Base-by-base conservation (phyloP, 306 rosid genomes). In the Mimosa bimucronata region DNA sequence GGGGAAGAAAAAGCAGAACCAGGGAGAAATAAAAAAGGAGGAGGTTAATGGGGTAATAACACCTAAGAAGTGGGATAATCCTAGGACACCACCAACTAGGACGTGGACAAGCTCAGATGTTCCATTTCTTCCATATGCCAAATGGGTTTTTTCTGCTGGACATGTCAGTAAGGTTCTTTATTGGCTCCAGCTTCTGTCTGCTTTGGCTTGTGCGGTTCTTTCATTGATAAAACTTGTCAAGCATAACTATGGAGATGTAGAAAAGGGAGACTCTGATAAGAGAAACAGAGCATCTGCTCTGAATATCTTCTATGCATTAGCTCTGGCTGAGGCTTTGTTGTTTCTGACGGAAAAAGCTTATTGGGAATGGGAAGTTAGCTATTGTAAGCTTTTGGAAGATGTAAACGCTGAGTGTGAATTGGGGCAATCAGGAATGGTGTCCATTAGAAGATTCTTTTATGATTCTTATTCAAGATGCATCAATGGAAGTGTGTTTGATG, bases 181-280 rank as follows among this genome's bases (percentile, higher is more conserved):
- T 86, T 96, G 99, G 98, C 98, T 93, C 64, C 99, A 93, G 84
- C 89, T 96, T 41, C 75, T 96, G 19, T 96, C 99, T 72, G 99
- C 99, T 34, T 83, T 82, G 34, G 93, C 94, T 75, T 91, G 99
- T 31, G 90, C 91, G 13, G 91, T 78, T 74, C 97, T 96, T 50
- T 96, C 99, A 1, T 76, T 65, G 6, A 84, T 76, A 85, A 96
- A 88, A 87, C 92, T 96, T 73, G 77, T 89, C 67, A 84, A 61
- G 78, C 94, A 45, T 48, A 81, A 96, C 73, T 96, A 88, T 74
- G 99, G 99, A 26, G 89, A 89, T 12, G 65, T 91, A 21, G 92
- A 80, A 23, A 88, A 96, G 86, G 98, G 92, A 62, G 97, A 93
- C 83, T 83, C 91, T 2, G 97, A 96, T 75, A 96, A 86, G 90